These are phyloP conservation scores for Aspergillus carlsbadensis DNA, from an alignment of 495 filamentous ascomycete species.

Conservation along the genomic window DNA sequence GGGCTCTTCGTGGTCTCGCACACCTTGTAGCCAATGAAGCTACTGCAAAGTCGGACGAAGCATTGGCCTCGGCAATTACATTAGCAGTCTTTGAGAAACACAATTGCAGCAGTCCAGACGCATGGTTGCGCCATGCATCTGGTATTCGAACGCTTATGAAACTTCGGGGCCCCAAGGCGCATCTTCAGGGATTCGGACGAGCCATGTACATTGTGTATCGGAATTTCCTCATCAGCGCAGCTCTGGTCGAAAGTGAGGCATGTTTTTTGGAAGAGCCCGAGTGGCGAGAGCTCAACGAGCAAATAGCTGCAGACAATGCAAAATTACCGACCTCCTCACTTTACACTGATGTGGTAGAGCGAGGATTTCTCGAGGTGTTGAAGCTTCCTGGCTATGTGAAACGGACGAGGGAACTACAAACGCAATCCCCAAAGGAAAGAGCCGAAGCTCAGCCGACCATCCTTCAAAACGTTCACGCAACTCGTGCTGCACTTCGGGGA, in stretches of 20 bases:
- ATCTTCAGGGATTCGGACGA: slow-evolving; percentile 33
- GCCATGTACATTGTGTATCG: slow-evolving; percentile 35
- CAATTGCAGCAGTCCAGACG: slow-evolving; percentile 28
- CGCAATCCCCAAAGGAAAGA: neutral
- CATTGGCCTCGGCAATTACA: slow-evolving; percentile 27
- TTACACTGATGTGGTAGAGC: slow-evolving; percentile 30
- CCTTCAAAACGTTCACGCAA: slow-evolving; percentile 22
- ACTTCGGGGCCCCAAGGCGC: slow-evolving; percentile 31
- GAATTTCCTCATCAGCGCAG: slow-evolving; percentile 30
- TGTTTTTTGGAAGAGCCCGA: slow-evolving; percentile 36
- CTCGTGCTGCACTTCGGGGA: slow-evolving; percentile 25
- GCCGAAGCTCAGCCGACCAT: slow-evolving; percentile 9
- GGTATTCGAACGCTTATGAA: slow-evolving; percentile 36
- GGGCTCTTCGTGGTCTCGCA: slow-evolving; percentile 23
- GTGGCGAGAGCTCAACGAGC: slow-evolving; percentile 32
- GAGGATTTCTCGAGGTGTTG: slow-evolving; percentile 27
- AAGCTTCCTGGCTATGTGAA: slow-evolving; percentile 30
- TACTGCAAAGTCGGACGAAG: slow-evolving; percentile 30
- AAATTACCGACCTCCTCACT: slow-evolving; percentile 30
- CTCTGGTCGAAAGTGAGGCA: slow-evolving; percentile 24
- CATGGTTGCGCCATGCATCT: slow-evolving; percentile 37
- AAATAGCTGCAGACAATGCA: slow-evolving; percentile 30
- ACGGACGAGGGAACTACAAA: slow-evolving; percentile 19
- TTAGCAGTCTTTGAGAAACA: slow-evolving; percentile 37
- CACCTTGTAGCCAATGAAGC: slow-evolving; percentile 14